phyloP scores from a whole-genome alignment of 2,329 filamentous ascomycete species.

The Colletotrichum zoysiae region DNA sequence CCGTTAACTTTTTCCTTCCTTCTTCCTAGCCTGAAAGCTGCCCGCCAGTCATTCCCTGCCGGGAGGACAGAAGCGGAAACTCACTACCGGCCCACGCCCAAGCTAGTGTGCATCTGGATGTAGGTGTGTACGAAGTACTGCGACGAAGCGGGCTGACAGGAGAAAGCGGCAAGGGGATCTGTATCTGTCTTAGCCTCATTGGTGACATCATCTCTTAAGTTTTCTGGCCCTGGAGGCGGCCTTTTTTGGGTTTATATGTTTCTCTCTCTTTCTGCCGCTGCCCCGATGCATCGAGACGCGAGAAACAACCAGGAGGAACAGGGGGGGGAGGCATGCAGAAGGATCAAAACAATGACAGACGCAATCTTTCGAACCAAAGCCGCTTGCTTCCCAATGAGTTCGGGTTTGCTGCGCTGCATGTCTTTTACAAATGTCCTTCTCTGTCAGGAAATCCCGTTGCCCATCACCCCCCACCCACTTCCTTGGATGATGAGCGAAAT shows the following conservation, averaged over 20 bases:
- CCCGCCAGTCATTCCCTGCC: background rate
- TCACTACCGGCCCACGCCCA: slow-evolving; percentile 16
- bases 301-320: background rate
- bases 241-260: background rate
- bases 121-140: no score
- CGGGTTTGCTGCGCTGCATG: background rate
- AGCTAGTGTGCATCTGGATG: background rate
- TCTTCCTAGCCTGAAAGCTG: background rate
- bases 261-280: slow-evolving; percentile 2
- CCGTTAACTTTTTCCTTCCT: background rate
- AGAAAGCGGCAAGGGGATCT: slow-evolving; percentile 29
- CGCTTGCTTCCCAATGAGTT: background rate
- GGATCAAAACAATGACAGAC: background rate
- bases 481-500: background rate
- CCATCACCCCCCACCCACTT: slow-evolving; percentile 9
- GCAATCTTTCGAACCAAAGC: background rate
- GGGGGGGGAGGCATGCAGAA: no score
- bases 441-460: slow-evolving; percentile 24
- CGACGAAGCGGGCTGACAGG: background rate
- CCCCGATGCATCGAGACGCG: slow-evolving; percentile 18
- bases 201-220: slow-evolving; percentile 29
- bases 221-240: no score
- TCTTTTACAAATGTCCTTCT: background rate
- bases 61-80: slow-evolving; percentile 2
- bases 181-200: slow-evolving; percentile 28